These are phyloP conservation scores for Zymoseptoria crescenta DNA, from an alignment of 2,329 filamentous ascomycete species.

Conservation along the genomic window DNA sequence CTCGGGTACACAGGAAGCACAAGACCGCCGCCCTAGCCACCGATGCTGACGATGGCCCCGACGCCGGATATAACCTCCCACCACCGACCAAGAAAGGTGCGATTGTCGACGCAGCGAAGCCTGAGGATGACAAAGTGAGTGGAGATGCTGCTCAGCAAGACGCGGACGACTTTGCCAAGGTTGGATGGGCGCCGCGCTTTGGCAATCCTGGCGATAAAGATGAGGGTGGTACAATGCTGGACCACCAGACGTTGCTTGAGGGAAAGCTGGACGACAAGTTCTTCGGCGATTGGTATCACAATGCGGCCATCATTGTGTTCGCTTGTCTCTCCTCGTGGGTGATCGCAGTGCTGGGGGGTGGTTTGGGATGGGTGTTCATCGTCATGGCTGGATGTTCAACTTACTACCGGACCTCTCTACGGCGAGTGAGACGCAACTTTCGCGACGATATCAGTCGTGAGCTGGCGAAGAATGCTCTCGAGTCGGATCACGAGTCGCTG, in stretches of 20 bases:
- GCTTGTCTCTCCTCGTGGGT: slow-evolving; percentile 87
- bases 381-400: slow-evolving; percentile 88
- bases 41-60: slow-evolving; percentile 65
- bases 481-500: slow-evolving; percentile 83
- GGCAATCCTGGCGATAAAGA: slow-evolving; percentile 54
- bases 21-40: slow-evolving; percentile 66
- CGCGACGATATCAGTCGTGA: slow-evolving; percentile 88
- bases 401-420: slow-evolving; percentile 93
- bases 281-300: slow-evolving; percentile 98
- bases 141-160: slow-evolving; percentile 47
- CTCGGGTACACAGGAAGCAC: slow-evolving; percentile 39
- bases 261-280: slow-evolving; percentile 77
- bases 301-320: slow-evolving; percentile 87
- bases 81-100: slow-evolving; percentile 63
- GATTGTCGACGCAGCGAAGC: slow-evolving; percentile 46
- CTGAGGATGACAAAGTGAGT: slow-evolving; percentile 36
- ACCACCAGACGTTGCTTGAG: slow-evolving; percentile 85
- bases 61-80: slow-evolving; percentile 69
- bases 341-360: slow-evolving; percentile 79
- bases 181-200: slow-evolving; percentile 85
- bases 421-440: slow-evolving; percentile 89
- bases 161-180: slow-evolving; percentile 44
- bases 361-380: slow-evolving; percentile 85
- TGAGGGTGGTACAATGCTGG: slow-evolving; percentile 59
- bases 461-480: slow-evolving; percentile 75